Percentiles rank a stretch among this genome's conserved stretches.
phyloP scores from a whole-genome alignment of 106 monocot species.

The Dioscorea dumetorum region DNA sequence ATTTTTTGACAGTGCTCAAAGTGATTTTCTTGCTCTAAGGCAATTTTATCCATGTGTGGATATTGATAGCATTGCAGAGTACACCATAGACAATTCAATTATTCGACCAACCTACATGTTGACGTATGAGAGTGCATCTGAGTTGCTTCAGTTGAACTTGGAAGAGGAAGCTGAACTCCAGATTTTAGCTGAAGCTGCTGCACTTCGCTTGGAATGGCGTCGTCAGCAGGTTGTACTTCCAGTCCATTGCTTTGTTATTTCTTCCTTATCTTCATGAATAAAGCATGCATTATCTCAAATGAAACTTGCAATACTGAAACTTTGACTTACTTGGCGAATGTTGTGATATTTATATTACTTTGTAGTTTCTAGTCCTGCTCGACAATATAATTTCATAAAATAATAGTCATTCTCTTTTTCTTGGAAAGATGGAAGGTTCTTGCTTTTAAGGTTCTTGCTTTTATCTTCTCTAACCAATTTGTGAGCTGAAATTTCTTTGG shows the following conservation, averaged over 20 bases:
- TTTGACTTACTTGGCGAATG: too few species aligned
- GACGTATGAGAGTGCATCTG: constrained; percentile 97
- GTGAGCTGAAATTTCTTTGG: too few species aligned
- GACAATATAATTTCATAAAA: too few species aligned
- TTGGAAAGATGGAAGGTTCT: too few species aligned
- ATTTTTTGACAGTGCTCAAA: too few species aligned
- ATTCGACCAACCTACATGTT: constrained; percentile 96
- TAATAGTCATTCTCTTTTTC: too few species aligned
- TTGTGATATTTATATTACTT: too few species aligned
- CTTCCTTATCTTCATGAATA: neutral
- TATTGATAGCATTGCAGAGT: constrained; percentile 69
- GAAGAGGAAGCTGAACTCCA: constrained; percentile 91
- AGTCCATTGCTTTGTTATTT: neutral
- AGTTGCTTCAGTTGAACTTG: constrained; percentile 78
- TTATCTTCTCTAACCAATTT: too few species aligned
- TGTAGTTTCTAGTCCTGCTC: too few species aligned
- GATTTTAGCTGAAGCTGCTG: constrained; percentile 87
- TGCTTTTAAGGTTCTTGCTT: too few species aligned
- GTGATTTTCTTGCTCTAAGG: neutral
- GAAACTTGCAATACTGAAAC: too few species aligned
- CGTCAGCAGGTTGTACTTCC: constrained; percentile 41
- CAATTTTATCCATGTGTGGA: neutral
- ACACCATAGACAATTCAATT: constrained; percentile 63
- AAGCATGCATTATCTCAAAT: too few species aligned
- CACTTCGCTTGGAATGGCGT: constrained; percentile 78